Conservation (phyloP, 352 stramenopile species). For the Poterioochromonas sp. region DNA sequence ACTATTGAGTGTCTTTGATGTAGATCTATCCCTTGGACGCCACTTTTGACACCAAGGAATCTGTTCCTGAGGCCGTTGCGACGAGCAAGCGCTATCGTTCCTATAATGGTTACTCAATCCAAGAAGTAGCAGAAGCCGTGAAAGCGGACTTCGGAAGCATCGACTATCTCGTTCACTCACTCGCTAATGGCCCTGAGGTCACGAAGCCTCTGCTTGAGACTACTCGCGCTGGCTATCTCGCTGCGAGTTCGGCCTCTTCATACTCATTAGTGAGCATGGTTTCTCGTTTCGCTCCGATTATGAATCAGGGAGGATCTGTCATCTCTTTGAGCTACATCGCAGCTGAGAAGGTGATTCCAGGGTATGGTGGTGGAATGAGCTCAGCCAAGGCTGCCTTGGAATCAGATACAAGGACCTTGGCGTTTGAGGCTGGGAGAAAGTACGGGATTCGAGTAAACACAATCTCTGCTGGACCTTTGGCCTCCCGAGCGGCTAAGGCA, state of each 20-base stretch:
- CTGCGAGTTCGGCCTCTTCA: conserved; percentile 57
- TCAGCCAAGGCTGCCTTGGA: conserved; percentile 72
- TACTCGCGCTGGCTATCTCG: conserved; percentile 58
- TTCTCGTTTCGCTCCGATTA: conserved; percentile 27
- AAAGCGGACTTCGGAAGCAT: conserved; percentile 58
- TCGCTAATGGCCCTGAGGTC: conserved; percentile 72
- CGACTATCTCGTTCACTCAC: conserved; percentile 73
- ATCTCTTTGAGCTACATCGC: conserved; percentile 75
- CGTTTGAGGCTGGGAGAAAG: conserved; percentile 68
- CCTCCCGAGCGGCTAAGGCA: conserved; percentile 62
- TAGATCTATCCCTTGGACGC: conserved; percentile 72
- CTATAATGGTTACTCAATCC: conserved; percentile 64
- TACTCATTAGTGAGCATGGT: conserved; percentile 43
- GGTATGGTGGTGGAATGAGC: conserved; percentile 72
- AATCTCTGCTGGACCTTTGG: conserved; percentile 66
- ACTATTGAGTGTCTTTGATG: neutral
- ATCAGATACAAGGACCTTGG: conserved; percentile 63
- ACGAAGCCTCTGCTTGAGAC: conserved; percentile 73
- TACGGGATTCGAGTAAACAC: conserved; percentile 67
- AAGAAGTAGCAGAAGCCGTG: conserved; percentile 52
- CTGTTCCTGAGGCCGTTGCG: conserved; percentile 67
- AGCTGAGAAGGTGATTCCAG: conserved; percentile 70
- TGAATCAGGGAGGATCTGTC: conserved; percentile 48
- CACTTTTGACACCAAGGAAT: conserved; percentile 63
- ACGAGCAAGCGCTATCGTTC: conserved; percentile 70